A percentile compares a stretch with the other conserved stretches of the same genome.
These are phyloP conservation scores for Penicillium janthinellum DNA, from an alignment of 2,329 filamentous ascomycete species.

Conservation along the genomic window DNA sequence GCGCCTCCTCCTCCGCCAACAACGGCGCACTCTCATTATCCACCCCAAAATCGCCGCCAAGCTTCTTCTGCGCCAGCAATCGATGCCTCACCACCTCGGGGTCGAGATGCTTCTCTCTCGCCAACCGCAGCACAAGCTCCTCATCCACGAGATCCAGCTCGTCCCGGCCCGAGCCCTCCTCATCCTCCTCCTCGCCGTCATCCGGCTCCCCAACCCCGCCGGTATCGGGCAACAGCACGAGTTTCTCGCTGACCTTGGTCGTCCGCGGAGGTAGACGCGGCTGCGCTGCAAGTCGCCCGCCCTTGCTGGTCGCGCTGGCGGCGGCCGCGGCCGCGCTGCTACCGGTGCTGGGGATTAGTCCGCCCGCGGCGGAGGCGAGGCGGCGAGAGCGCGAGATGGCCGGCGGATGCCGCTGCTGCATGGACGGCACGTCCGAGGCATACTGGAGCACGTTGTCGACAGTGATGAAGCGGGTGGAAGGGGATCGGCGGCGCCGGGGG, in stretches of 20 bases:
- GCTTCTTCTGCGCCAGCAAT: constrained; percentile 34
- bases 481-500: constrained; percentile 34
- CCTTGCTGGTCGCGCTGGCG: constrained; percentile 55
- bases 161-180: constrained; percentile 23
- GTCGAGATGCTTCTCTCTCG: constrained; percentile 36
- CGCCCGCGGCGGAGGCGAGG: constrained; percentile 35
- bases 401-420: constrained; percentile 75
- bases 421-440: constrained; percentile 91
- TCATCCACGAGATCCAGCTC: constrained; percentile 37
- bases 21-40: constrained; percentile 55
- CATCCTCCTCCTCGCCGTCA: constrained; percentile 39
- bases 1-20: constrained; percentile 61
- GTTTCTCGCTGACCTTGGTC: constrained; percentile 92
- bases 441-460: constrained; percentile 96
- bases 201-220: constrained; percentile 41
- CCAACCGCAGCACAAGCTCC: constrained; percentile 38
- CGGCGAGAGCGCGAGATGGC: constrained; percentile 39
- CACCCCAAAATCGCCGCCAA: constrained; percentile 58
- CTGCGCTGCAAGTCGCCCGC: constrained; percentile 57
- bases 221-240: constrained; percentile 90
- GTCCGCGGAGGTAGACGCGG: constrained; percentile 77
- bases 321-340: constrained; percentile 43
- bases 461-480: constrained; percentile 71
- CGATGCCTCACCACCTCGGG: constrained; percentile 38
- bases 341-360: constrained; percentile 37